Evolutionary conservation across 179 eudicot genomes (phyloP).

Genomic region (Nepenthes alata): DNA sequence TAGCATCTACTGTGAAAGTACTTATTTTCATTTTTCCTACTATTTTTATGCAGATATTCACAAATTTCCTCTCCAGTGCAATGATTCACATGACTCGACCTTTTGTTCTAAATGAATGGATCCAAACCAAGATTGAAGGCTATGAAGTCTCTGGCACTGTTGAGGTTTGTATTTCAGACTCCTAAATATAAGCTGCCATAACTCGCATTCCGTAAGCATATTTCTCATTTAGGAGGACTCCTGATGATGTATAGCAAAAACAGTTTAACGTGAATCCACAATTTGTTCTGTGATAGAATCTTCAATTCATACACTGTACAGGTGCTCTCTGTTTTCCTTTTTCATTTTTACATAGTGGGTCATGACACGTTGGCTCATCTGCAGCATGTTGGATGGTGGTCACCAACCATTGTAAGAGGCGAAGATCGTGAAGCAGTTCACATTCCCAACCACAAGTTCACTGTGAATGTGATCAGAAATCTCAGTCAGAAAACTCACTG

Average conservation of each 20-base stretch:
- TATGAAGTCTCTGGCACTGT: slow-evolving; percentile 92
- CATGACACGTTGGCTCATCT: slow-evolving; percentile 1
- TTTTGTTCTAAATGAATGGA: slow-evolving; percentile 78
- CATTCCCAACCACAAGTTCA: slow-evolving; percentile 91
- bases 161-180: slow-evolving; percentile 49
- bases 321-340: too few relatives aligned
- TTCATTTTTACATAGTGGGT: too few relatives aligned
- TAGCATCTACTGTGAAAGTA: neutral
- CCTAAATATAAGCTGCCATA: neutral
- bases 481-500: slow-evolving; percentile 89
- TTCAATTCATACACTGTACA: neutral
- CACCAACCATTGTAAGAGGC: slow-evolving; percentile 88
- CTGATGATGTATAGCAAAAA: too few relatives aligned
- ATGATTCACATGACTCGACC: slow-evolving; percentile 98
- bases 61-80: slow-evolving; percentile 86
- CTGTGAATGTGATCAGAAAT: slow-evolving; percentile 86
- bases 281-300: too few relatives aligned
- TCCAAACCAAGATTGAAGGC: slow-evolving; percentile 84
- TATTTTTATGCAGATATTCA: slow-evolving; percentile 54
- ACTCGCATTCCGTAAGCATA: too few relatives aligned
- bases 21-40: neutral
- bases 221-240: too few relatives aligned
- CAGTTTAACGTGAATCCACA: too few relatives aligned
- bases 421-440: slow-evolving; percentile 96
- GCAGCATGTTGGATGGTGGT: slow-evolving; percentile 99